Evolutionary conservation across 495 filamentous ascomycete species (phyloP).

Genomic region (Parmelia sp.): DNA sequence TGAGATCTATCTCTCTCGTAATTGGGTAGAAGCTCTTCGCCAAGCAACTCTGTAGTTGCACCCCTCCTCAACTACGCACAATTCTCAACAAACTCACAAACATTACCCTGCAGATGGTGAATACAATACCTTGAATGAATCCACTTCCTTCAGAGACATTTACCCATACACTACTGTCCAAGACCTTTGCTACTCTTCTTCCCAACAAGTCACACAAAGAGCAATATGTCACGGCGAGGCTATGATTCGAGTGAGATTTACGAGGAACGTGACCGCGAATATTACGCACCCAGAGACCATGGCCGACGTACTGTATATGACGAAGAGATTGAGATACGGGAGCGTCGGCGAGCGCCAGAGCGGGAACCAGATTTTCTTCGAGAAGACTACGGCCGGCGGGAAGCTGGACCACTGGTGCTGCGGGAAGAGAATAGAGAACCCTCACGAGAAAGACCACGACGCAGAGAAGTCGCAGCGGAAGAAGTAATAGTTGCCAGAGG

Average conservation of each 20-base stretch:
- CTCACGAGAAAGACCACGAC: constrained; percentile 23
- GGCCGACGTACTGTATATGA: constrained; percentile 24
- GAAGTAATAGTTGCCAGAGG: constrained; percentile 16
- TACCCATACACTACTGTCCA: not conserved
- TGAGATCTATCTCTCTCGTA: not conserved
- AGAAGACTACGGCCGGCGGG: constrained; percentile 44
- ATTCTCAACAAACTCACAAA: too few relatives aligned
- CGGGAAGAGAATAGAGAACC: constrained; percentile 30
- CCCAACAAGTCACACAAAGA: constrained; percentile 2
- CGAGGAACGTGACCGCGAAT: constrained; percentile 42
- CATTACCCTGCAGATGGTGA: not conserved
- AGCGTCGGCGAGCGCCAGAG: constrained; percentile 34
- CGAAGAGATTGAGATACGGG: constrained; percentile 31
- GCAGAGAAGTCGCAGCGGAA: constrained; percentile 18
- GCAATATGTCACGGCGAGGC: constrained; percentile 28
- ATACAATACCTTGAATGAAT: not conserved
- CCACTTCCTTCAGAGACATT: not conserved
- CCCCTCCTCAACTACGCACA: not conserved
- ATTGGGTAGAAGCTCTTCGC: not conserved
- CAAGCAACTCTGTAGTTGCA: not conserved
- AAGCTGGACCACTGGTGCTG: constrained; percentile 42
- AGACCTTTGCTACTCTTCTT: not conserved
- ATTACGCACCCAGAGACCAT: constrained; percentile 28
- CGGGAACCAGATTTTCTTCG: constrained; percentile 48
- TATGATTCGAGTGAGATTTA: constrained; percentile 31